Conservation (phyloP, 768 basidiomycete genomes). For the Mycena rosella region DNA sequence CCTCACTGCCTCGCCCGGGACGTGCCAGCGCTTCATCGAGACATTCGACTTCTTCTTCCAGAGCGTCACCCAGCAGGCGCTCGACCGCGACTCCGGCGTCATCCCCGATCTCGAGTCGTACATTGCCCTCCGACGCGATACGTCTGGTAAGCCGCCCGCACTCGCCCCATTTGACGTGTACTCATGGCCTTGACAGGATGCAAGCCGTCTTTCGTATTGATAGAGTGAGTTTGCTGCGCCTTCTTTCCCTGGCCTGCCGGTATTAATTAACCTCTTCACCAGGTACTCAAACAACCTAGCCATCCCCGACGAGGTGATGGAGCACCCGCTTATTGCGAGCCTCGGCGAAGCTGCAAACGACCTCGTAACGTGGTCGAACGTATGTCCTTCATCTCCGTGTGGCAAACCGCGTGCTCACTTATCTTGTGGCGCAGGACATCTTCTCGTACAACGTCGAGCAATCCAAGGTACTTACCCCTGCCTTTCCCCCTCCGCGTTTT, state of each 20-base stretch:
- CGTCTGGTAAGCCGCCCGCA: constrained; percentile 69
- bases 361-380: constrained; percentile 90
- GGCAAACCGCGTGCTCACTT: constrained; percentile 39
- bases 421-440: constrained; percentile 68
- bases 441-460: constrained; percentile 91
- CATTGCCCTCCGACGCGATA: constrained; percentile 83
- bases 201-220: constrained; percentile 85
- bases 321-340: constrained; percentile 74
- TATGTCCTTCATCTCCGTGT: constrained; percentile 55
- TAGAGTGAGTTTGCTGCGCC: constrained; percentile 64
- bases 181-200: constrained; percentile 61
- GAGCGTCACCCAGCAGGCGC: constrained; percentile 80
- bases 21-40: constrained; percentile 80
- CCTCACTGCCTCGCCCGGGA: constrained; percentile 70
- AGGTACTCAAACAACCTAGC: constrained; percentile 78
- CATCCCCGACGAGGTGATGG: constrained; percentile 86
- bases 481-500: not conserved
- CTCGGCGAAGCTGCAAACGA: constrained; percentile 86
- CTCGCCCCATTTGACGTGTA: constrained; percentile 23
- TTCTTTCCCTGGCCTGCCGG: constrained; percentile 20
- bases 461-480: constrained; percentile 53
- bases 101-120: constrained; percentile 87
- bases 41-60: constrained; percentile 87
- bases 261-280: constrained; percentile 28
- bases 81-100: constrained; percentile 68